phyloP scores from a whole-genome alignment of 768 basidiomycete genomes.

The Hypsizygus marmoreus region DNA sequence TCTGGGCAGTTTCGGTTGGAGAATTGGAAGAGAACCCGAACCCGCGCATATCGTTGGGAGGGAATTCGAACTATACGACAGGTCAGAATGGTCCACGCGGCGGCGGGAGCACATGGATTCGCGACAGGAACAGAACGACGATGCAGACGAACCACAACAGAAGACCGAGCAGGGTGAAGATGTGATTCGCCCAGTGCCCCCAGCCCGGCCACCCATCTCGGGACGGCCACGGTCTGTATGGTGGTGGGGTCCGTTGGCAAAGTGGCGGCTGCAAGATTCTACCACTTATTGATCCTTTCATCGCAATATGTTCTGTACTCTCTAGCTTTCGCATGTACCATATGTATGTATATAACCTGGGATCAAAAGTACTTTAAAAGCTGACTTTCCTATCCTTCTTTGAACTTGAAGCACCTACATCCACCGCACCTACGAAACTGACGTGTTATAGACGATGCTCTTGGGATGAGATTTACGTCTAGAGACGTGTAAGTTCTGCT shows the following conservation, averaged over 20 bases:
- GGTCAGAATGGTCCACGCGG: conserved; percentile 3
- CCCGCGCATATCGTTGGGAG: conserved; percentile 15
- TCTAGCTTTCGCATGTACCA: conserved; percentile 12
- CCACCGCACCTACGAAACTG: no score
- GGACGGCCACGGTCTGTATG: conserved; percentile 49
- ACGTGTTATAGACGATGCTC: no score
- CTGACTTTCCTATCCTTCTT: no score
- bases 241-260: conserved; percentile 80
- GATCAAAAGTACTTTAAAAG: no score
- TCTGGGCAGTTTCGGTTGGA: conserved; percentile 65
- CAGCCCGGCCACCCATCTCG: conserved; percentile 9
- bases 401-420: no score
- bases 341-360: conserved; percentile 15
- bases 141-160: conserved; percentile 3
- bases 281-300: conserved; percentile 55
- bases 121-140: neutral
- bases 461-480: no score
- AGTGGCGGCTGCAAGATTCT: conserved; percentile 77
- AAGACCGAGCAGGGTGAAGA: conserved; percentile 2
- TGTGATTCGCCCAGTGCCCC: conserved; percentile 7
- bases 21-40: conserved; percentile 18
- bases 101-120: conserved; percentile 13
- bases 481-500: no score
- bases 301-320: conserved; percentile 1
- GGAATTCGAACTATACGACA: conserved; percentile 22